phyloP scores from a whole-genome alignment of 257 asterid genomes.

The Prunella vulgaris region DNA sequence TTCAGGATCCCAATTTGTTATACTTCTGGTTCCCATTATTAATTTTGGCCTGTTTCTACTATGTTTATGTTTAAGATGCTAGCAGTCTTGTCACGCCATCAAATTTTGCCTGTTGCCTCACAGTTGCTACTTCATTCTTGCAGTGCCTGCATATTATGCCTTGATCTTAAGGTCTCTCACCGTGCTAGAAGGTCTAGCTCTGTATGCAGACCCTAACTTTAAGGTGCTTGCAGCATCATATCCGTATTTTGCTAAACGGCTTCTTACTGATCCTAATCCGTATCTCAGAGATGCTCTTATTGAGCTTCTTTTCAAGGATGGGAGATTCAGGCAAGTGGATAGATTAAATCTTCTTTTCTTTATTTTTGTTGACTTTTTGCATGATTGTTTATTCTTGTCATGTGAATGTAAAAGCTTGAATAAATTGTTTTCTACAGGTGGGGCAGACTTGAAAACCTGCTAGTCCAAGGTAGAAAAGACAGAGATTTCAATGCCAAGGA shows the following conservation, averaged over 20 bases:
- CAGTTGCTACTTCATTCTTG: slow-evolving; percentile 31
- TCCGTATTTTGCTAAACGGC: slow-evolving; percentile 98
- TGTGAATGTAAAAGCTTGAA: slow-evolving; percentile 6
- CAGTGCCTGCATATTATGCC: slow-evolving; percentile 99
- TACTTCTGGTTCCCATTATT: neutral
- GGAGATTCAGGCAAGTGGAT: slow-evolving; percentile 78
- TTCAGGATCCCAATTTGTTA: neutral
- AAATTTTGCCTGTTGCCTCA: slow-evolving; percentile 21
- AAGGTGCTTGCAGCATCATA: slow-evolving; percentile 99
- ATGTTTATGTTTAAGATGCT: slow-evolving; percentile 4
- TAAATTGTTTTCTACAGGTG: slow-evolving; percentile 57
- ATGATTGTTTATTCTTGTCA: slow-evolving; percentile 14
- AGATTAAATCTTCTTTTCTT: slow-evolving; percentile 15
- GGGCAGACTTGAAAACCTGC: slow-evolving; percentile 97
- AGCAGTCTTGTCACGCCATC: slow-evolving; percentile 5
- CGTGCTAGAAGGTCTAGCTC: slow-evolving; percentile 97
- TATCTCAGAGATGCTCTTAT: slow-evolving; percentile 99
- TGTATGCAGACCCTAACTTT: slow-evolving; percentile 93
- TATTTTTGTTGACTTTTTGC: too few species aligned
- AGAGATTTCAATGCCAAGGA: slow-evolving; percentile 91
- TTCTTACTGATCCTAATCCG: slow-evolving; percentile 97
- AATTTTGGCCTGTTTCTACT: slow-evolving; percentile 1
- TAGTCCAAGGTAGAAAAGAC: slow-evolving; percentile 84
- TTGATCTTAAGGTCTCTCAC: slow-evolving; percentile 98
- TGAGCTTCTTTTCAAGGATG: slow-evolving; percentile 97